Evolutionary conservation across 768 basidiomycete genomes (phyloP), one percentile per base, ranked within the genome.

Genomic region (Pisolithus albus): DNA sequence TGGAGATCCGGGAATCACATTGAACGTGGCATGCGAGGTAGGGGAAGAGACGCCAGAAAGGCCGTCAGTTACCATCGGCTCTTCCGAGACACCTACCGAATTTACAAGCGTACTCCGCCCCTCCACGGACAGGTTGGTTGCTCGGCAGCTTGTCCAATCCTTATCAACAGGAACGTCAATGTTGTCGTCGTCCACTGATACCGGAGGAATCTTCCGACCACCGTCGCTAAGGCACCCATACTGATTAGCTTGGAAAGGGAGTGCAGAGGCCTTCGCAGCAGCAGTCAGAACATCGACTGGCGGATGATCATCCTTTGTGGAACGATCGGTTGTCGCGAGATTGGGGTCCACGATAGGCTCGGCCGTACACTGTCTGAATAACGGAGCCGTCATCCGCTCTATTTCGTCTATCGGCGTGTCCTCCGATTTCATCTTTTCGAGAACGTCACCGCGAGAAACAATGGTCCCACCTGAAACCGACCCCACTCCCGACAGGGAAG

Each of bases 401-500:
- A 26, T 4, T 26, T n/a, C 8, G 11, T 21, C 5, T 46, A 7
- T 21, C 4, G 52, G 42, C n/a, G 32, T 36, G 16, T 55, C 46
- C 16, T 47, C 47, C 10, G 45, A 43, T 44, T 55, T 23, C 6
- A 30, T 15, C 23, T 50, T 40, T 1, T 30, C 51, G 47, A 4
- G 49, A 24, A 21, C 41, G 23, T 43, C 24, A 47, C 41, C 28
- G 38, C 36, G 50, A 19, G 46, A 23, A 38, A 50, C 48, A 16
- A 49, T 16, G 8, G 24, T 32, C 19, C 30, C 34, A 16, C 13
- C 52, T 15, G 51, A 36, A 23, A 50, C 46, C 1, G 50, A 34
- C 45, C 47, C 55, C 19, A 47, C 23, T 26, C 44, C 30, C n/a
- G 52, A 40, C 13, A 61, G 53, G 37, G 63, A 52, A 28, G 61